phyloP scores from a whole-genome alignment of 805 yeast species.

The Candida sphagnicola region DNA sequence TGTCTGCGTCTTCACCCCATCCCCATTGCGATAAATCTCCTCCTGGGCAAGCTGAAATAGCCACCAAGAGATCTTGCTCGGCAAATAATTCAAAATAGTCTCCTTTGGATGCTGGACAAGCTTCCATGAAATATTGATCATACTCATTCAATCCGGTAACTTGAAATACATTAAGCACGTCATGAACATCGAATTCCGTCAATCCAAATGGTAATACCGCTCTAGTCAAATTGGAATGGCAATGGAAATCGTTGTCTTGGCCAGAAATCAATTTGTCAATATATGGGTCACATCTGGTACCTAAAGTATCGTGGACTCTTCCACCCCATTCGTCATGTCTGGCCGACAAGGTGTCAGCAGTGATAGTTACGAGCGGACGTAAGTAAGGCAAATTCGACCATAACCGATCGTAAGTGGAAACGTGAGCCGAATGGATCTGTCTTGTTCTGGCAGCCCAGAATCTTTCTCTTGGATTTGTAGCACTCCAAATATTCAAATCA shows the following conservation, averaged over 20 bases:
- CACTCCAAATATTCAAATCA: conserved; percentile 63
- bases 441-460: conserved; percentile 70
- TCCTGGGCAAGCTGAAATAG: conserved; percentile 67
- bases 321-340: conserved; percentile 66
- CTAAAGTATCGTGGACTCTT: conserved; percentile 60
- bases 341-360: conserved; percentile 53
- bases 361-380: conserved; percentile 61
- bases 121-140: conserved; percentile 68
- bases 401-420: conserved; percentile 54
- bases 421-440: conserved; percentile 62
- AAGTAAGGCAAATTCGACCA: conserved; percentile 67
- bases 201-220: conserved; percentile 58
- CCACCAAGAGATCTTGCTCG: conserved; percentile 60
- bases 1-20: conserved; percentile 59
- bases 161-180: conserved; percentile 66
- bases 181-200: conserved; percentile 65
- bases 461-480: conserved; percentile 57
- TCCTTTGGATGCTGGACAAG: conserved; percentile 56
- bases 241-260: conserved; percentile 61
- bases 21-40: conserved; percentile 68
- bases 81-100: conserved; percentile 68
- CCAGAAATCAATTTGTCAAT: conserved; percentile 62
- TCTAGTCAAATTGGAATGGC: conserved; percentile 61
- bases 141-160: conserved; percentile 62
- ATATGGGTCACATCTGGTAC: conserved; percentile 69